Percentiles rank a stretch among this genome's conserved stretches.
These are phyloP conservation scores for Saccharomyces uvarum DNA, from an alignment of 1,139 yeast genomes.

Conservation along the genomic window DNA sequence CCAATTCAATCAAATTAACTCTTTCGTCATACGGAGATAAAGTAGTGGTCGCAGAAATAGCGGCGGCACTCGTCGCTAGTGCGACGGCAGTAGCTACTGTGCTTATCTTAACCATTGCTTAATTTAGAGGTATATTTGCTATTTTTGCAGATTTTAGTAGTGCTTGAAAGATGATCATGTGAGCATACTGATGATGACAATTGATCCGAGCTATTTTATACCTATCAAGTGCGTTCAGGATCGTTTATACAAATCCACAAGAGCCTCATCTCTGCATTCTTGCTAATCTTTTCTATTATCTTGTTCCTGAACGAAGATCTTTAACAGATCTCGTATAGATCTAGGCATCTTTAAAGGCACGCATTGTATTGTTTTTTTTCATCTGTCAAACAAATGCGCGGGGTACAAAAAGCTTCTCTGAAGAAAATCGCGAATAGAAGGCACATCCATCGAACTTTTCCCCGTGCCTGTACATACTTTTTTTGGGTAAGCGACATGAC, in stretches of 20 bases:
- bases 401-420: not conserved
- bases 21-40: slow-evolving; percentile 5
- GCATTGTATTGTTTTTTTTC: not conserved
- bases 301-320: not conserved
- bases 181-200: not conserved
- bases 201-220: not conserved
- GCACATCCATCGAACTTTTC: not conserved
- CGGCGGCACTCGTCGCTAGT: slow-evolving; percentile 9
- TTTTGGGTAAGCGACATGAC: not conserved
- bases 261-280: not conserved
- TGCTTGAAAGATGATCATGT: not conserved
- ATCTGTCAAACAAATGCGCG: not conserved
- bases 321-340: not conserved
- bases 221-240: not conserved
- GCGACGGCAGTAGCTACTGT: not conserved
- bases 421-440: not conserved
- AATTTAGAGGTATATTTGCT: not conserved
- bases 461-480: not conserved
- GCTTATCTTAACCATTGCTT: slow-evolving; percentile 7
- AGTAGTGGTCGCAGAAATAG: slow-evolving; percentile 7
- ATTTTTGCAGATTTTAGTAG: not conserved
- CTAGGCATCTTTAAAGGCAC: not conserved
- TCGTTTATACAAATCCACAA: not conserved
- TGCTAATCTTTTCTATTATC: not conserved
- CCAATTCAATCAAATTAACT: slow-evolving; percentile 7